Percentiles rank a stretch among this genome's conserved stretches.
Conservation (phyloP, 2,329 filamentous ascomycete genomes). For the Claviceps maximensis region DNA sequence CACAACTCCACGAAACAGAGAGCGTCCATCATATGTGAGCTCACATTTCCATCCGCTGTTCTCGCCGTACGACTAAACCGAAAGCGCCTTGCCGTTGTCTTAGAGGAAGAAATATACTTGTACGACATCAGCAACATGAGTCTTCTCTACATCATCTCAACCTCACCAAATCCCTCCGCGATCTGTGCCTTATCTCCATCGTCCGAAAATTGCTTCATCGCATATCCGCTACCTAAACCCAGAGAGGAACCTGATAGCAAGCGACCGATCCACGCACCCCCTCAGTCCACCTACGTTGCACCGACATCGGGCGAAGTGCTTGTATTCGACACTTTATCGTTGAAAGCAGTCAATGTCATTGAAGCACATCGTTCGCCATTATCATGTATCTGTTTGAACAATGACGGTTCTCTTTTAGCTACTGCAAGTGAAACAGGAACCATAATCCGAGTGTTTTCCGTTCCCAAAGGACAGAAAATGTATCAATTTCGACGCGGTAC, state of each 20-base stretch:
- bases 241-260: constrained; percentile 44
- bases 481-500: constrained; percentile 94
- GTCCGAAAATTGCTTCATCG: constrained; percentile 90
- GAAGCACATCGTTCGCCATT: constrained; percentile 88
- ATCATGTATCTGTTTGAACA: constrained; percentile 83
- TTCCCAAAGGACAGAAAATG: constrained; percentile 81
- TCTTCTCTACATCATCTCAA: constrained; percentile 80
- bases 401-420: constrained; percentile 78
- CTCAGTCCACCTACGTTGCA: constrained; percentile 61
- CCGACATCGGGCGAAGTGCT: constrained; percentile 86
- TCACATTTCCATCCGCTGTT: constrained; percentile 95
- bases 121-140: constrained; percentile 99
- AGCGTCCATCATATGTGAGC: constrained; percentile 84
- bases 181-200: constrained; percentile 90
- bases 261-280: constrained; percentile 72
- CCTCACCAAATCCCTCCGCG: constrained; percentile 81
- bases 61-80: constrained; percentile 87
- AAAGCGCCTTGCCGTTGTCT: constrained; percentile 81
- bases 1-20: constrained; percentile 25
- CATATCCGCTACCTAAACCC: constrained; percentile 74
- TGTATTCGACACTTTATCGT: constrained; percentile 77
- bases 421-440: constrained; percentile 96
- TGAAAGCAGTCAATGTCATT: constrained; percentile 89
- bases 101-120: constrained; percentile 93
- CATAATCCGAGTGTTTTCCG: constrained; percentile 88